These are phyloP conservation scores for Globisporangium paroecandrum DNA, from an alignment of 352 stramenopile genomes.

Conservation along the genomic window DNA sequence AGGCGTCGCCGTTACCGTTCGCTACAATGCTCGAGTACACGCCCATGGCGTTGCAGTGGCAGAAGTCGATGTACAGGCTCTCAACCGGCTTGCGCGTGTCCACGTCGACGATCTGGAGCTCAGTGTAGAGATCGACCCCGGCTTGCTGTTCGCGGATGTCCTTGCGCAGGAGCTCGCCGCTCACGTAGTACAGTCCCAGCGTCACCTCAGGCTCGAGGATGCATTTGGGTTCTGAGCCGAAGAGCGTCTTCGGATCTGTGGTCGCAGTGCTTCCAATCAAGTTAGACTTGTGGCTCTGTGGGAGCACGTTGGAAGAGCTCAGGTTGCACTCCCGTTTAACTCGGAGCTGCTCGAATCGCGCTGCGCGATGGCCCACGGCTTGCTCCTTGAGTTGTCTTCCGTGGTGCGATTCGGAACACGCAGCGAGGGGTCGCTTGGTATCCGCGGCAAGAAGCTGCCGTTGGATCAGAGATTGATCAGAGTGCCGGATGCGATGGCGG, in stretches of 20 bases:
- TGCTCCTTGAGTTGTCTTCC: conserved; percentile 9
- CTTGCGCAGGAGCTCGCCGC: conserved; percentile 10
- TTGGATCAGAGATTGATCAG: background rate
- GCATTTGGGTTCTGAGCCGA: conserved; percentile 10
- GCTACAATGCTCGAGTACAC: conserved; percentile 15
- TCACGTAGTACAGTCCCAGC: conserved; percentile 17
- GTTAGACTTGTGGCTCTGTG: conserved; percentile 11
- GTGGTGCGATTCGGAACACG: conserved; percentile 4
- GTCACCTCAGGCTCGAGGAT: conserved; percentile 17
- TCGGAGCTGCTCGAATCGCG: conserved; percentile 5
- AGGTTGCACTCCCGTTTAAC: too few relatives aligned
- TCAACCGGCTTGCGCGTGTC: conserved; percentile 14
- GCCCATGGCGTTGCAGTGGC: conserved; percentile 18
- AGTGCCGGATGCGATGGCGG: too few relatives aligned
- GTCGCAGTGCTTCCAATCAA: conserved; percentile 4
- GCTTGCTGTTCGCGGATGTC: conserved; percentile 15
- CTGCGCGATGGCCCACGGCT: background rate
- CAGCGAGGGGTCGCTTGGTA: conserved; percentile 8
- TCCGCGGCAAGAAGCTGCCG: conserved; percentile 10
- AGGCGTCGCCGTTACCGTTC: conserved; percentile 5
- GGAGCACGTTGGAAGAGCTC: background rate
- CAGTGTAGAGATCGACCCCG: conserved; percentile 7
- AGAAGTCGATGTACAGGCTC: conserved; percentile 18
- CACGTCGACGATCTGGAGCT: conserved; percentile 19
- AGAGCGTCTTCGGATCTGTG: conserved; percentile 7